phyloP scores from a whole-genome alignment of 108 stramenopile species.

The Nitzschia sp. region DNA sequence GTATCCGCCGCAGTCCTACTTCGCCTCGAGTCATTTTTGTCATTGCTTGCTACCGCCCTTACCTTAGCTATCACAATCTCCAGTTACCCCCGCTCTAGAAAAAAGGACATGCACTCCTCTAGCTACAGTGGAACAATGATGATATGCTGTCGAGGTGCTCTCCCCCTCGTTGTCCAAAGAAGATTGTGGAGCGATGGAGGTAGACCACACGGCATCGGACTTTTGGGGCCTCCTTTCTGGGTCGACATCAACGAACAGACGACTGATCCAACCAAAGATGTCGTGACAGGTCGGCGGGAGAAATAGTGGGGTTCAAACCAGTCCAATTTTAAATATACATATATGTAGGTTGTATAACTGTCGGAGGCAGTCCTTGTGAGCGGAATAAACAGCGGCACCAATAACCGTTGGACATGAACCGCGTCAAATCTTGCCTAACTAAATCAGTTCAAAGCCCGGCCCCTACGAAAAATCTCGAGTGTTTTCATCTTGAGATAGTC shows the following conservation, averaged over 20 bases:
- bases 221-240: background rate
- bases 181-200: background rate
- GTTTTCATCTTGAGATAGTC: too few species aligned
- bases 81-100: background rate
- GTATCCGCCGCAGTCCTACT: too few species aligned
- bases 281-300: background rate
- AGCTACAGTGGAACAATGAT: background rate
- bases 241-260: conserved; percentile 4
- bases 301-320: background rate
- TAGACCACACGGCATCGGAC: background rate
- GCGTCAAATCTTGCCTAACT: background rate
- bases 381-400: background rate
- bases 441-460: background rate
- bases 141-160: background rate
- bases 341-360: background rate
- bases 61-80: background rate
- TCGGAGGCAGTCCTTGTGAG: background rate
- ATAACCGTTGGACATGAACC: conserved; percentile 3
- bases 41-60: background rate
- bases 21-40: too few species aligned
- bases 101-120: background rate
- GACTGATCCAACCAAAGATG: background rate
- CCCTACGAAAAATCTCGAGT: too few species aligned
- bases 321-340: background rate
- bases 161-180: background rate